Conservation (phyloP, 805 yeast genomes). For the Geotrichum ghanense region DNA sequence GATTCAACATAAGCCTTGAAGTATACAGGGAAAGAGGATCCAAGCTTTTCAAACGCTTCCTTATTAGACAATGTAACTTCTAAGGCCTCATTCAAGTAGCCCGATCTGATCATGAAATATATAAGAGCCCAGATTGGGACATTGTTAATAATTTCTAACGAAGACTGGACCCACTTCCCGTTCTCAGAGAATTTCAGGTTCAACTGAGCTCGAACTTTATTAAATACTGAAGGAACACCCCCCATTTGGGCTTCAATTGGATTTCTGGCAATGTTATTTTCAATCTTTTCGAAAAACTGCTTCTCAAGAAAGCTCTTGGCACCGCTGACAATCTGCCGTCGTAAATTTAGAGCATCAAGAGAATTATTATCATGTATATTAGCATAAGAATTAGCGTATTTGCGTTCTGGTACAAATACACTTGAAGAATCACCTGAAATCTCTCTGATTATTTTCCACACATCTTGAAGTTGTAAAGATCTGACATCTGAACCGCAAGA, state of each 20-base stretch:
- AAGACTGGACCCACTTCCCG: conserved; percentile 40
- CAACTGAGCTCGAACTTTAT: conserved; percentile 58
- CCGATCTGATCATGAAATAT: conserved; percentile 76
- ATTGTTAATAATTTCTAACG: conserved; percentile 60
- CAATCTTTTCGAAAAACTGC: conserved; percentile 69
- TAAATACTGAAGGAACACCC: conserved; percentile 61
- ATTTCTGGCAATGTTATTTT: conserved; percentile 45
- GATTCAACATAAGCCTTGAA: conserved; percentile 58
- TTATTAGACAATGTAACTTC: conserved; percentile 52
- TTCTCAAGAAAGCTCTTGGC: conserved; percentile 54
- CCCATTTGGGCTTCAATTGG: conserved; percentile 38
- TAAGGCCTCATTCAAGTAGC: conserved; percentile 68
- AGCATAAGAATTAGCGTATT: conserved; percentile 21
- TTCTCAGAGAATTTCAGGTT: conserved; percentile 32
- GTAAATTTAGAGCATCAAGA: conserved; percentile 23
- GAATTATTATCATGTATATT: conserved; percentile 18
- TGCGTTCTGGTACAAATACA: conserved; percentile 18
- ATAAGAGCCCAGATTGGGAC: conserved; percentile 91
- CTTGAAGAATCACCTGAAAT: conserved; percentile 26
- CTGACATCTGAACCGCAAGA: conserved; percentile 42
- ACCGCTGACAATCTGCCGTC: conserved; percentile 38
- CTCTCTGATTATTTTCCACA: conserved; percentile 55
- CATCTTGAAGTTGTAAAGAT: conserved; percentile 60
- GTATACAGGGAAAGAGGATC: conserved; percentile 71
- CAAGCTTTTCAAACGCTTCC: conserved; percentile 71